Evolutionary conservation across 2,329 filamentous ascomycete species (phyloP), one percentile per base, ranked within the genome.

Genomic region (Stenocarpella maydis): DNA sequence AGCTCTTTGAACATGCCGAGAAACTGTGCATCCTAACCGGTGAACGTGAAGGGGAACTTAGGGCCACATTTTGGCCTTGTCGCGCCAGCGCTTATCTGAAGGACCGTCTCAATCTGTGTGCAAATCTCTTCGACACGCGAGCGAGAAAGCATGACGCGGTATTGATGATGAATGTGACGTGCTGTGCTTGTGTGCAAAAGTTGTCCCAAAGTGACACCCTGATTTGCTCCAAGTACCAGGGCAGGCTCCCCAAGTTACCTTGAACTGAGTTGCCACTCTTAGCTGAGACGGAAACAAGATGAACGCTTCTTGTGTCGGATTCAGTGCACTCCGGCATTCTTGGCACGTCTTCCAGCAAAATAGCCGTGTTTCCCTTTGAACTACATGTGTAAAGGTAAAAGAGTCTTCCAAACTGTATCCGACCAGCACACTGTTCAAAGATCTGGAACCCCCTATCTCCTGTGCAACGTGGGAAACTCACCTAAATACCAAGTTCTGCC

Each of bases 171-270:
- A 14, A 87, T 85, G 45, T 86, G 85, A 21, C 90, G 85, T 15
- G 91, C 91, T 4, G 90, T 92, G 0, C 88, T 89, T 0, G 89
- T 91, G 78, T 92, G 93, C 0, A 90, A 86, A 1, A 92, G 78
- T 68, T 87, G 81, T 1, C 84, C 81, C 19, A 91, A 7, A 75
- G 0, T 85, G 83, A 1, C 82, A 4, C 86, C 82, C 3, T 85
- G 82, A 37, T 85, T 82, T 78, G 73, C 28, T 85, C 83, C 73
- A 91, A 83, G 77, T 85, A 89, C 2, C 77, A 75, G 12, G 88
- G 79, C 1, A 91, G 81, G 21, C 81, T 80, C 73, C 87, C 81
- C 1, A 88, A 82, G 72, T 92, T 92, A 68, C 82, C 82, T 37
- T 83, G 83, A 79, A 91, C 87, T 21, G 89, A 82, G 24, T 81